A percentile compares a stretch with the other conserved stretches of the same genome.
Conservation (phyloP, 225 moss, liverwort and hornwort species). For the Bryoerythrophyllum caledonicum region DNA sequence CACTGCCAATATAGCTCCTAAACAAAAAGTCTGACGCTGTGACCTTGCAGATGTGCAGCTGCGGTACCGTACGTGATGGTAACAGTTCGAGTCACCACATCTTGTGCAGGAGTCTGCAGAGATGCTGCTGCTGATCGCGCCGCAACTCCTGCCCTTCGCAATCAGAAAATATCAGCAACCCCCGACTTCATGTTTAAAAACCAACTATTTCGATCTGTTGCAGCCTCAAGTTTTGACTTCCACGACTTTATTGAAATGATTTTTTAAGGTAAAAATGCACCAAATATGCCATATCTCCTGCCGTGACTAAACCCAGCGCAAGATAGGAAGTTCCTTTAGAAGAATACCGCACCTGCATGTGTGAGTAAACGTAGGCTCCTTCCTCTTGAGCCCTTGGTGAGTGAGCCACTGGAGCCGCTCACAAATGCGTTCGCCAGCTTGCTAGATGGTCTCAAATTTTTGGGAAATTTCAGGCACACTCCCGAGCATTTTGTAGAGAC, state of each 20-base stretch:
- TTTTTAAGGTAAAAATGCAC: not conserved
- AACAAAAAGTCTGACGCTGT: not conserved
- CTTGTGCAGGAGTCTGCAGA: conserved; percentile 32
- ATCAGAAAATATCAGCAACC: conserved; percentile 14
- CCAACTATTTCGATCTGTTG: not conserved
- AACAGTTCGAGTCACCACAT: conserved; percentile 49
- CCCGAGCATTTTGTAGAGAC: conserved; percentile 18
- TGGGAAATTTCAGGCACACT: conserved; percentile 23
- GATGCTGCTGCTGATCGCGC: conserved; percentile 38
- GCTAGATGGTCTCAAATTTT: conserved; percentile 18
- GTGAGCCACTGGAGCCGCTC: conserved; percentile 16
- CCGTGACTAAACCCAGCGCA: not conserved
- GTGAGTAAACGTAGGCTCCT: conserved; percentile 20
- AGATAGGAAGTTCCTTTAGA: not conserved
- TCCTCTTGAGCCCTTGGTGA: not conserved
- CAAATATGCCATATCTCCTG: not conserved
- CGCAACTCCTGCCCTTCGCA: conserved; percentile 27
- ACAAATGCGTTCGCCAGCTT: conserved; percentile 4
- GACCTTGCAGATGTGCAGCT: conserved; percentile 17
- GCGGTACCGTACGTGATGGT: conserved; percentile 54
- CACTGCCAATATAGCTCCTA: not conserved
- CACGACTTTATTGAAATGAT: not conserved
- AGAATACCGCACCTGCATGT: conserved; percentile 38
- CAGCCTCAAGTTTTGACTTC: not conserved
- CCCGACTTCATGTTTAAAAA: not conserved